Evolutionary conservation across 2,329 filamentous ascomycete genomes (phyloP).

Genomic region (Apiospora saccharicola): DNA sequence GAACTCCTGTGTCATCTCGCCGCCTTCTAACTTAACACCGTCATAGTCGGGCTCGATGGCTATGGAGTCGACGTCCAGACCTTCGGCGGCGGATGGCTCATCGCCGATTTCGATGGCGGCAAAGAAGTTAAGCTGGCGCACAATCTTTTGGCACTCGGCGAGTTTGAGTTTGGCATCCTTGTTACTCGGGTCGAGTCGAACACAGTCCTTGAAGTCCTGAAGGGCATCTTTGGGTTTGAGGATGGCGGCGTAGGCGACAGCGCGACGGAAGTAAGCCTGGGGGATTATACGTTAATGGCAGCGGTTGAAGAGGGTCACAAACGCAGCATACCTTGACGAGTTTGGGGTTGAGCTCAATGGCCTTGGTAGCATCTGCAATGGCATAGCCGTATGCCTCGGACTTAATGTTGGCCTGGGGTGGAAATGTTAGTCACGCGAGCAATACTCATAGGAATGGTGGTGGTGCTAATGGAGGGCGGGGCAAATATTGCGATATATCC

Average conservation of each 20-base stretch:
- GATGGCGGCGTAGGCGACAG: conserved; percentile 90
- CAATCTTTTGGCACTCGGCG: conserved; percentile 92
- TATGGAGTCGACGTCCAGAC: conserved; percentile 87
- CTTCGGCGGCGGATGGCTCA: conserved; percentile 89
- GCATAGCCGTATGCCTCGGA: conserved; percentile 95
- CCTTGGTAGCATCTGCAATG: conserved; percentile 87
- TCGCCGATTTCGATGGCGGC: conserved; percentile 94
- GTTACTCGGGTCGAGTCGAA: conserved; percentile 85
- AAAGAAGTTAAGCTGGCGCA: conserved; percentile 90
- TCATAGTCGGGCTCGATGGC: conserved; percentile 85
- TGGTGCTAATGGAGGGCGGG: conserved; percentile 29
- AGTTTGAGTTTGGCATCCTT: conserved; percentile 91
- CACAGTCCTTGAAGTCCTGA: conserved; percentile 89
- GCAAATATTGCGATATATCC: conserved; percentile 38
- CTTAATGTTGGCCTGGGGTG: conserved; percentile 84
- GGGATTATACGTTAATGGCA: conserved; percentile 27
- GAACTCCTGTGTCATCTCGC: conserved; percentile 94
- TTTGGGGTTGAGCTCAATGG: conserved; percentile 85
- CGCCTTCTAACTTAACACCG: conserved; percentile 72
- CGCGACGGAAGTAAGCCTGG: conserved; percentile 93
- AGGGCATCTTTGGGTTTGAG: conserved; percentile 87
- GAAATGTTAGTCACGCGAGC: conserved; percentile 56
- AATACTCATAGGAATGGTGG: conserved; percentile 31
- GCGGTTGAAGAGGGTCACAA: not conserved
- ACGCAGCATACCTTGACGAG: conserved; percentile 78